Evolutionary conservation across 129 eudicot species (phyloP).

Genomic region (Helianthus annuus): HanXRQr2.0-SUNRISE NC_035436.2:143532683-143533182

Average conservation of each 20-base stretch:
- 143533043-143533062: conserved; percentile 71
- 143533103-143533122: conserved; percentile 70
- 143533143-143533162: conserved; percentile 64
- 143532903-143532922: conserved; percentile 61
- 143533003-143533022: conserved; percentile 68
- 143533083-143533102: conserved; percentile 68
- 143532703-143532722: conserved; percentile 64
- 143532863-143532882: conserved; percentile 63
- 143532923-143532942: conserved; percentile 58
- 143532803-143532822: conserved; percentile 62
- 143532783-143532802: conserved; percentile 59
- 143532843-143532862: conserved; percentile 61
- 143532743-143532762: conserved; percentile 65
- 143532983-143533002: conserved; percentile 63
- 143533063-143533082: conserved; percentile 63
- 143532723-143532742: conserved; percentile 44
- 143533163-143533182: conserved; percentile 62
- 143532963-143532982: conserved; percentile 78
- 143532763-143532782: conserved; percentile 67
- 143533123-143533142: conserved; percentile 75
- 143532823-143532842: conserved; percentile 64
- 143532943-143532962: conserved; percentile 59
- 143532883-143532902: conserved; percentile 64
- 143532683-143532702: conserved; percentile 63
- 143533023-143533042: conserved; percentile 89